These are phyloP conservation scores for Fusarium luffae DNA, from an alignment of 2,329 filamentous ascomycete genomes.

Conservation along the genomic window DNA sequence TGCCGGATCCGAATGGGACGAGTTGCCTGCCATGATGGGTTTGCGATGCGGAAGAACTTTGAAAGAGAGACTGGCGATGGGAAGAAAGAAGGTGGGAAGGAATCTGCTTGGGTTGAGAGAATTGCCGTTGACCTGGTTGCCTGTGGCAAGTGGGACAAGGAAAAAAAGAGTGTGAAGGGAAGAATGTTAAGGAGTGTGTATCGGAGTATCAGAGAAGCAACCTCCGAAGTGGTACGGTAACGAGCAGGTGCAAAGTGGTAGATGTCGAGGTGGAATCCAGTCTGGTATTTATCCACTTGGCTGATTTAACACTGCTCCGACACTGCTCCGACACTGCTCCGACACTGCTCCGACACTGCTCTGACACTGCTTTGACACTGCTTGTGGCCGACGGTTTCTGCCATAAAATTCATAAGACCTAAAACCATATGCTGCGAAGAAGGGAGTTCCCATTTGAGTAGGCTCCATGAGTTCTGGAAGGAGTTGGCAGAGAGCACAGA, in stretches of 20 bases:
- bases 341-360: neutral
- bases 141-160: slow-evolving; percentile 33
- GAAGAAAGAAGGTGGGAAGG: neutral
- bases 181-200: slow-evolving; percentile 17
- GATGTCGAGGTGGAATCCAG: neutral
- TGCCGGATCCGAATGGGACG: slow-evolving; percentile 25
- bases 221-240: slow-evolving; percentile 28
- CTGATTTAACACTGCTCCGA: neutral
- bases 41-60: neutral
- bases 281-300: slow-evolving; percentile 9
- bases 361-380: too few species aligned
- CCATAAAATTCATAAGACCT: neutral
- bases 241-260: slow-evolving; percentile 14
- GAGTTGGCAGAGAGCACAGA: neutral
- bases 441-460: neutral
- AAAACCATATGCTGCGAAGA: neutral
- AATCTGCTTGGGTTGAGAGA: neutral
- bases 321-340: neutral
- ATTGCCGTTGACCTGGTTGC: slow-evolving; percentile 20
- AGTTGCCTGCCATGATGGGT: slow-evolving; percentile 30
- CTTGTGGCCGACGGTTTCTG: neutral
- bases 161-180: slow-evolving; percentile 34
- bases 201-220: slow-evolving; percentile 27
- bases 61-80: neutral
- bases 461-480: slow-evolving; percentile 18